Evolutionary conservation across 1,284 basidiomycete species (phyloP), one percentile per base, ranked within the genome.

Genomic region (Lignosus rhinocerotis): DNA sequence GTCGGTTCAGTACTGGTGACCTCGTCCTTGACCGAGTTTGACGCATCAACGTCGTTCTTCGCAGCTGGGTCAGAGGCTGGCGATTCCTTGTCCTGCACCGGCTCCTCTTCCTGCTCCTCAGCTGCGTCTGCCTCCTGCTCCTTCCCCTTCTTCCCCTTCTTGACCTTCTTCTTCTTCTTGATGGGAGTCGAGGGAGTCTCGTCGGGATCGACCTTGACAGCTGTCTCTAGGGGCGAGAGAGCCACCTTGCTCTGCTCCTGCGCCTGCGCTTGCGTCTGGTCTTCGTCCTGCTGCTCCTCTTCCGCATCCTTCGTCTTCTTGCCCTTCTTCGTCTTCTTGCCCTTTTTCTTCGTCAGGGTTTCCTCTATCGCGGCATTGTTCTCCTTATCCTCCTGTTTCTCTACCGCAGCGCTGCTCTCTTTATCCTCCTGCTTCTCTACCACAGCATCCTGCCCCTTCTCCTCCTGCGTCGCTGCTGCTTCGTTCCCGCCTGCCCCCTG

Each of bases 141-240:
- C 48, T 50, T 50, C 9, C 25, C n/a, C 47, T 43, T 50, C 39
- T 55, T 55, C 4, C 17, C 43, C 31, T 52, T 51, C 12, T 31
- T 52, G 7, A 31, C 10, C 54, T 55, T 55, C 41, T 55, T 55
- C 47, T 55, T 55, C 39, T 31, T 30, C 53, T 48, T 55, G 12
- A 17, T 31, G 5, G 46, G 46, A 16, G 48, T 25, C 19, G 43
- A n/a, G 10, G 43, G 43, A 10, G 21, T 19, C 33, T 54, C 53
- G n/a, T 45, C 52, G 16, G 43, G 33, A 25, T 56, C 54, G 14
- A 41, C 17, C 19, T 42, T 44, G 31, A 46, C 36, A 41, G 36
- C 17, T 14, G 33, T 5, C 21, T 41, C 32, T n/a, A 32, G 10
- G 19, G 42, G 36, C 16, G 51, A 16, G 10, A 34, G 34, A 39